These are phyloP conservation scores for Candida succiphila DNA, from an alignment of 805 yeast genomes.

Conservation along the genomic window DNA sequence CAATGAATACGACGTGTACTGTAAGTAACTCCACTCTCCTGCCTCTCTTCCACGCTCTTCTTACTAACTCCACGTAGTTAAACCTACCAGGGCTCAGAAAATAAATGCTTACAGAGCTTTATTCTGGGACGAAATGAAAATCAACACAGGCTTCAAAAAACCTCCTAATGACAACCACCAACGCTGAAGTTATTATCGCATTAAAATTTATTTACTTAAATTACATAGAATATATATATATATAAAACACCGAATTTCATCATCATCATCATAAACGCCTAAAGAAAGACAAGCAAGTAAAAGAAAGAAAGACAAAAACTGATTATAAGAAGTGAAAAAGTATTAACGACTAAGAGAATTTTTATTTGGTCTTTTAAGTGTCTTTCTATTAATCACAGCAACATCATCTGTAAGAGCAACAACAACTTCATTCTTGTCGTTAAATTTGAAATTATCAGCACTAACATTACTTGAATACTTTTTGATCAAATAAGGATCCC, in stretches of 20 bases:
- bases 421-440: slow-evolving; percentile 60
- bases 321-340: too few relatives aligned
- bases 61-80: slow-evolving; percentile 17
- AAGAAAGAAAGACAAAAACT: too few relatives aligned
- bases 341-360: too few relatives aligned
- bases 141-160: slow-evolving; percentile 35
- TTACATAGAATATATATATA: too few relatives aligned
- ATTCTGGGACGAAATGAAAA: slow-evolving; percentile 52
- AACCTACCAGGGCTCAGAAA: slow-evolving; percentile 46
- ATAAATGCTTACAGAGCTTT: slow-evolving; percentile 49
- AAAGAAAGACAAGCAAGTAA: too few relatives aligned
- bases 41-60: neutral
- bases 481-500: slow-evolving; percentile 50
- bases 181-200: too few relatives aligned
- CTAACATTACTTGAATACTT: slow-evolving; percentile 51
- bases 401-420: slow-evolving; percentile 73
- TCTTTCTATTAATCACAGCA: slow-evolving; percentile 51
- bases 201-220: too few relatives aligned
- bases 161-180: too few relatives aligned
- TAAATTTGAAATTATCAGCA: slow-evolving; percentile 72
- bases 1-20: slow-evolving; percentile 11
- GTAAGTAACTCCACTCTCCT: neutral
- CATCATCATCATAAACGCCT: too few relatives aligned
- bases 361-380: slow-evolving; percentile 48
- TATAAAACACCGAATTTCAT: too few relatives aligned